Conservation (phyloP, 75 land plant species). For the Cunninghamia lanceolata region DNA sequence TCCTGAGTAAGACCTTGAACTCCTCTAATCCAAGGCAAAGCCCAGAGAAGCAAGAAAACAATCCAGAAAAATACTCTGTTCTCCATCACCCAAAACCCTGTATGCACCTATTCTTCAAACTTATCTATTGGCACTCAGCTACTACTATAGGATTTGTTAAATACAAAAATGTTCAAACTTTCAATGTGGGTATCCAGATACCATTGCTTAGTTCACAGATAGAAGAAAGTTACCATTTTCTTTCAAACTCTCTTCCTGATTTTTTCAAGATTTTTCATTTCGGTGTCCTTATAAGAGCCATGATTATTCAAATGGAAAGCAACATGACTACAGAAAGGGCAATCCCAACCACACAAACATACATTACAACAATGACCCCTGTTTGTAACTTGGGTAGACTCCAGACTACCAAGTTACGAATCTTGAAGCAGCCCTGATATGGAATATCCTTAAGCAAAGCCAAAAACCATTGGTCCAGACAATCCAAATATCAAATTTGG, state of each 20-base stretch:
- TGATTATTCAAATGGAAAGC: neutral
- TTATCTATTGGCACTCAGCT: neutral
- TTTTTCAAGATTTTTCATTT: neutral
- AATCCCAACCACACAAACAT: neutral
- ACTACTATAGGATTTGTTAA: neutral
- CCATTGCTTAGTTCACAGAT: neutral
- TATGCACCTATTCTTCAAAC: neutral
- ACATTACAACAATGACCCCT: neutral
- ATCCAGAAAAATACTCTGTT: neutral
- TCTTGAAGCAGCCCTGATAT: neutral
- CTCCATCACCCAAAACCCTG: neutral
- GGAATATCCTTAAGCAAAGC: neutral
- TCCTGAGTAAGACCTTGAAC: neutral
- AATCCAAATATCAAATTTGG: neutral
- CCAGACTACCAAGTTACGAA: neutral
- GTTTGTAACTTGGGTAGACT: neutral
- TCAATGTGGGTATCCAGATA: neutral
- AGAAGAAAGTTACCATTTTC: neutral
- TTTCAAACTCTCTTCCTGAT: neutral
- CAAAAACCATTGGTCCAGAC: neutral
- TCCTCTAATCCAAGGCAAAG: neutral
- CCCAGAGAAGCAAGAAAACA: neutral
- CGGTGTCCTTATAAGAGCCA: neutral
- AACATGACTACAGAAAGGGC: neutral
- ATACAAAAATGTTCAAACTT: neutral